Evolutionary conservation across 225 moss, liverwort and hornwort species (phyloP).

Genomic region (Marchantia paleacea): DNA sequence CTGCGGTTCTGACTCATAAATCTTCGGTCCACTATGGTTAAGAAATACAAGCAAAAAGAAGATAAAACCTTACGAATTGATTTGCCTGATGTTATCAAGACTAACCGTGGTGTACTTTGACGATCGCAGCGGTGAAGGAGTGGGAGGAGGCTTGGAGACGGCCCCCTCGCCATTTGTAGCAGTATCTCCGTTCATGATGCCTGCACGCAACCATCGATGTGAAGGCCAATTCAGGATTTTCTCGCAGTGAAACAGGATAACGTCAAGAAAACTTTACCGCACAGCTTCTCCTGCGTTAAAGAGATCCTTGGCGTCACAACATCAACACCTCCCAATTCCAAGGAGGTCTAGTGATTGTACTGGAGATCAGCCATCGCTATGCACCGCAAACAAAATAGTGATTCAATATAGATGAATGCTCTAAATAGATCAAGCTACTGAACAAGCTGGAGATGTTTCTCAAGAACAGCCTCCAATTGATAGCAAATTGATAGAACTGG

Average conservation of each 20-base stretch:
- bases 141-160: slow-evolving; percentile 52
- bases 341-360: no score
- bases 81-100: neutral
- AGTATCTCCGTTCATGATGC: slow-evolving; percentile 23
- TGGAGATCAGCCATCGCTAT: no score
- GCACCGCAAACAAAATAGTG: no score
- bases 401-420: neutral
- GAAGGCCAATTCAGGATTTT: neutral
- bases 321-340: no score
- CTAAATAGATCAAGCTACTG: neutral
- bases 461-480: neutral
- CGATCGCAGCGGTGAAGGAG: slow-evolving; percentile 65
- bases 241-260: neutral
- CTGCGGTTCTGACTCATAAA: neutral
- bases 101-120: slow-evolving; percentile 76
- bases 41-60: neutral
- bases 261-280: neutral
- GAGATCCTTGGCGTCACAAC: no score
- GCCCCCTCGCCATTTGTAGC: slow-evolving; percentile 45
- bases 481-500: neutral
- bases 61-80: neutral
- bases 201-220: neutral
- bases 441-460: neutral
- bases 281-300: neutral
- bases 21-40: neutral